These are phyloP conservation scores for Boletus patriciae DNA, from an alignment of 768 basidiomycete species.

Conservation along the genomic window DNA sequence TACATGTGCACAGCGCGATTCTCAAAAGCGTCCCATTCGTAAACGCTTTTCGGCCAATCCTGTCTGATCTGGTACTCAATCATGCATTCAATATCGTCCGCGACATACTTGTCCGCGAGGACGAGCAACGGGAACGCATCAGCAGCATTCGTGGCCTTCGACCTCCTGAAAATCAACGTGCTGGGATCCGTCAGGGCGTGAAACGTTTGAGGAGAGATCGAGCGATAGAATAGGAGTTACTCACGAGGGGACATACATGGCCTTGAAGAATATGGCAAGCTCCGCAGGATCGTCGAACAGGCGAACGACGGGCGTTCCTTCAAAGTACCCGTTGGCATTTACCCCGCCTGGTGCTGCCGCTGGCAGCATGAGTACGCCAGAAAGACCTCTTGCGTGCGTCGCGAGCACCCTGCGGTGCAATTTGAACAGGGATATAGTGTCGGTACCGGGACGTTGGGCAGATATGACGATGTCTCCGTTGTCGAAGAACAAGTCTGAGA, in stretches of 20 bases:
- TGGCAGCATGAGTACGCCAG: no score
- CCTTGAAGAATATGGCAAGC: background rate
- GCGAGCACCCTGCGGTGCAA: background rate
- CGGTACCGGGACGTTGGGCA: background rate
- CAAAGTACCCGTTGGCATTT: background rate
- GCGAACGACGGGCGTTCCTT: background rate
- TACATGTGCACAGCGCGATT: background rate
- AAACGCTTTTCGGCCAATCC: background rate
- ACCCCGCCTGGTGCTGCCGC: no score
- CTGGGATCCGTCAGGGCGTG: background rate
- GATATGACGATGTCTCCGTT: background rate
- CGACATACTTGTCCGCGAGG: conserved; percentile 2
- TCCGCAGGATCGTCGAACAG: background rate
- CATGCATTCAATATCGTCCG: background rate
- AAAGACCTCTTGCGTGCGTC: background rate
- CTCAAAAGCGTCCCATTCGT: background rate
- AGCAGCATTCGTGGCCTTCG: background rate
- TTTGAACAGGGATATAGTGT: background rate
- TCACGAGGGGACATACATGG: background rate
- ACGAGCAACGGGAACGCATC: background rate
- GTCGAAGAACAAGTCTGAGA: background rate
- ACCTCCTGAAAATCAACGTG: background rate
- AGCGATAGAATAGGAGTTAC: background rate
- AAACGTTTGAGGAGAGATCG: background rate
- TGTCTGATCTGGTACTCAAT: background rate